Base-by-base conservation (phyloP, 176 grass and related monocot species). In the Zea luxurians region DNA sequence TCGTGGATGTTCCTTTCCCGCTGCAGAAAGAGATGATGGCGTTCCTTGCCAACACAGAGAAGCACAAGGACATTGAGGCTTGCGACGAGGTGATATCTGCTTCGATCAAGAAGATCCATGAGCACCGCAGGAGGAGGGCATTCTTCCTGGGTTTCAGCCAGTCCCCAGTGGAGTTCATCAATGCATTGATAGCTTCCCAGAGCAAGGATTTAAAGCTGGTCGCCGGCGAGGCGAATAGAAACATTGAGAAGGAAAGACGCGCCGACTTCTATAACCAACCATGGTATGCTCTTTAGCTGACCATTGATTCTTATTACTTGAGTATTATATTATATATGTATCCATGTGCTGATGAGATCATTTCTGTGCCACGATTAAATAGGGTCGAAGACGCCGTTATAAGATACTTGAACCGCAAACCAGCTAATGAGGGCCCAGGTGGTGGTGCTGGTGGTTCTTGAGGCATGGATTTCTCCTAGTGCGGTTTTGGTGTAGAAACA, bases 121-220 rank as follows among this genome's bases (percentile, higher is more conserved):
- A 98, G 89, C 95, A 98, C 50, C 89, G 95, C 37, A 90, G 90
- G 78, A 92, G 95, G 62, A 89, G 95, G 61, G 89, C 95, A 1
- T 98, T 98, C 86, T 98, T 98, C 78, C 91, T 98, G 78, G 95
- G 91, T 36, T 98, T 98, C 76, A 98, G 95, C 77, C 95, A 98
- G 70, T 94, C 91, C 8, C 91, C 91, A 20, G 95, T 98, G 35
- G 95, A 98, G 81, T 98, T 98, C 55, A 90, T 98, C 73, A 98
- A 94, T 69, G 79, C 91, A 4, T 78, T 98, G 74, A 98, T 98
- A 90, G 85, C 85, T 18, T 94, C 89, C 60, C 95, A 98, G 70
- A 98, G 91, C 78, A 98, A 84, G 84, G 91, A 98, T 83, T 98
- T 98, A 83, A 98, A 98, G 89, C 83, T 98, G 58, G 89, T 94